phyloP scores from a whole-genome alignment of 495 filamentous ascomycete species.

The Talaromyces nanjingensis region DNA sequence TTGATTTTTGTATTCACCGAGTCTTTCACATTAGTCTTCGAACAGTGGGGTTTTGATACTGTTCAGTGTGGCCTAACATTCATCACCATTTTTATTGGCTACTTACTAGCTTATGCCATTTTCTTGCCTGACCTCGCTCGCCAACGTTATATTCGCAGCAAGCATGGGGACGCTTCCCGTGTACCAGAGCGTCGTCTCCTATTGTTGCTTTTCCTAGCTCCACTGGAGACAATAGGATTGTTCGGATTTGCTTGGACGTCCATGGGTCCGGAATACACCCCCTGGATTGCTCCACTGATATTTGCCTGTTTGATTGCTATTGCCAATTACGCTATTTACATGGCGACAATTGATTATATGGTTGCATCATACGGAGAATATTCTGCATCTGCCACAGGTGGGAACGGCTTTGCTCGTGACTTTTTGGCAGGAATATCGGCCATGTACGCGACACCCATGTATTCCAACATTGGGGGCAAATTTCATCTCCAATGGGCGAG shows the following conservation, averaged over 20 bases:
- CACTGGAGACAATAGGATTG: slow-evolving; percentile 59
- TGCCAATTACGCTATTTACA: slow-evolving; percentile 66
- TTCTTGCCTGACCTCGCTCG: slow-evolving; percentile 58
- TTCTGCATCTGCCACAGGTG: slow-evolving; percentile 70
- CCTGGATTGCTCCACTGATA: slow-evolving; percentile 56
- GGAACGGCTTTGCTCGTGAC: slow-evolving; percentile 50
- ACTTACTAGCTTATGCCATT: slow-evolving; percentile 54
- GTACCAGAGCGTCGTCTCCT: slow-evolving; percentile 52
- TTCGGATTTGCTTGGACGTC: slow-evolving; percentile 63
- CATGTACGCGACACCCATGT: slow-evolving; percentile 37
- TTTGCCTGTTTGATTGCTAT: slow-evolving; percentile 57
- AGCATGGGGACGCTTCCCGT: slow-evolving; percentile 42
- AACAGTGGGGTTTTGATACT: slow-evolving; percentile 55
- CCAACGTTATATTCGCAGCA: slow-evolving; percentile 37
- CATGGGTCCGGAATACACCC: slow-evolving; percentile 52
- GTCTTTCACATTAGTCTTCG: slow-evolving; percentile 57
- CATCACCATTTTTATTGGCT: slow-evolving; percentile 57
- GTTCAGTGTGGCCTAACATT: slow-evolving; percentile 55
- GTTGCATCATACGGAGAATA: slow-evolving; percentile 73
- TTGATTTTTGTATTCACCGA: slow-evolving; percentile 76
- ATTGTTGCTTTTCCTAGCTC: slow-evolving; percentile 53
- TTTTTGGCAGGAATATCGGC: slow-evolving; percentile 40
- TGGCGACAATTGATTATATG: slow-evolving; percentile 84
- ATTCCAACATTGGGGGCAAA: slow-evolving; percentile 10
- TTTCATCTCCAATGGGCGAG: slow-evolving; percentile 24